A percentile compares a stretch with the other conserved stretches of the same genome.
Evolutionary conservation across 495 filamentous ascomycete genomes (phyloP).

Genomic region (Daldinia caldariorum): DNA sequence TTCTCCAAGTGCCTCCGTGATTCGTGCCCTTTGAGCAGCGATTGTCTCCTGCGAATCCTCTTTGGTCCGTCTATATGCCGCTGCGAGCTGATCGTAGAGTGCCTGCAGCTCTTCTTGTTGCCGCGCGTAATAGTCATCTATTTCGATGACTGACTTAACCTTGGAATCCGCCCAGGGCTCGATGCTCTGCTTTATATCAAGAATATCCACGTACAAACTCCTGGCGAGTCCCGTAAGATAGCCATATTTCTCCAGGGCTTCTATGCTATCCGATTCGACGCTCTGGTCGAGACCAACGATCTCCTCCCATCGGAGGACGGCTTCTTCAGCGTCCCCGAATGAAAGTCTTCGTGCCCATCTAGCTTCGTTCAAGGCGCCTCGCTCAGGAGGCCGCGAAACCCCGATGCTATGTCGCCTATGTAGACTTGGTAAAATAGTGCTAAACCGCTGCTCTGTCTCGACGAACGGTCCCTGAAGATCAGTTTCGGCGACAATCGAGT

Average conservation of each 20-base stretch:
- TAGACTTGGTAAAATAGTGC: constrained; percentile 43
- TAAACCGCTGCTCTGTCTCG: constrained; percentile 48
- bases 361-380: constrained; percentile 59
- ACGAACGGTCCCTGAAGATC: constrained; percentile 55
- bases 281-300: constrained; percentile 50
- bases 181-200: constrained; percentile 60
- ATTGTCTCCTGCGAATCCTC: constrained; percentile 73
- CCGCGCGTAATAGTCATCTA: constrained; percentile 68
- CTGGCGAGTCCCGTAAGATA: constrained; percentile 67
- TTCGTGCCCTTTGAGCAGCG: constrained; percentile 68
- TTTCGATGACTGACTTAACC: constrained; percentile 67
- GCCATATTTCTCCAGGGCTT: constrained; percentile 48
- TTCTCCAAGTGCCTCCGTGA: constrained; percentile 80
- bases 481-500: constrained; percentile 56
- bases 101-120: constrained; percentile 73
- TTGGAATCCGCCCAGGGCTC: constrained; percentile 74
- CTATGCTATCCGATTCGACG: constrained; percentile 17
- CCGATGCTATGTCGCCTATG: constrained; percentile 61
- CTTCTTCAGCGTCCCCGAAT: constrained; percentile 90
- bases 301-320: constrained; percentile 76
- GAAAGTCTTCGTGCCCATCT: constrained; percentile 84
- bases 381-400: constrained; percentile 46
- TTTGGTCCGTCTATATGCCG: constrained; percentile 70
- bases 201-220: constrained; percentile 63
- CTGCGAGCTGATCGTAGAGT: constrained; percentile 72